Conservation (phyloP, 2,329 filamentous ascomycete species). For the Penicillium sclerotigenum region DNA sequence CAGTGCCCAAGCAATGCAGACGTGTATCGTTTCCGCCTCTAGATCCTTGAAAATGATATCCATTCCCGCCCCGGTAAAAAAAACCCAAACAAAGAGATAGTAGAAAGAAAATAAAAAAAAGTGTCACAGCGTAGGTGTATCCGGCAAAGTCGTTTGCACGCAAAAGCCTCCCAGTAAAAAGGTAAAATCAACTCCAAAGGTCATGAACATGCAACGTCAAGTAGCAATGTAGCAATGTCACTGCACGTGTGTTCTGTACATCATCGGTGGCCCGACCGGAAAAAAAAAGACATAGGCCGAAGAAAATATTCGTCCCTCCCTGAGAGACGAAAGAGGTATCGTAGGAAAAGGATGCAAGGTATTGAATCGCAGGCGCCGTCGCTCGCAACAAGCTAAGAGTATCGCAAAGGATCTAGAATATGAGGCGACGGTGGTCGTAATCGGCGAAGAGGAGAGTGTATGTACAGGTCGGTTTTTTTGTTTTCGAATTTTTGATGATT, state of each 20-base stretch:
- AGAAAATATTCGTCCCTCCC: conserved; percentile 36
- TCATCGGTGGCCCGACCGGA: conserved; percentile 34
- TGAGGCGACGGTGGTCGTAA: conserved; percentile 35
- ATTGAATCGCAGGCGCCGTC: conserved; percentile 43
- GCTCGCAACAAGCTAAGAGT: conserved; percentile 40
- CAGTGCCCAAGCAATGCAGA: conserved; percentile 43
- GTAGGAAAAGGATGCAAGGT: conserved; percentile 34
- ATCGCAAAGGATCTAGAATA: conserved; percentile 35
- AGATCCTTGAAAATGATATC: conserved; percentile 38
- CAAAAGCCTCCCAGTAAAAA: conserved; percentile 23
- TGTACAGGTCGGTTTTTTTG: conserved; percentile 35
- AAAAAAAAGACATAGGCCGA: conserved; percentile 22
- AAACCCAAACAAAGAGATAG: conserved; percentile 28
- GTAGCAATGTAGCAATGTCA: conserved; percentile 36
- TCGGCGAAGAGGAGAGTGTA: conserved; percentile 30
- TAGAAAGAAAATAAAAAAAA: conserved; percentile 19
- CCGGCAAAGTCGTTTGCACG: conserved; percentile 29
- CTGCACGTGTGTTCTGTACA: conserved; percentile 40
- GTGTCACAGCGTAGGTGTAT: conserved; percentile 28
- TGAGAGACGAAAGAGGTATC: conserved; percentile 38
- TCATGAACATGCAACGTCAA: conserved; percentile 34
- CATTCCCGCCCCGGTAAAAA: conserved; percentile 32
- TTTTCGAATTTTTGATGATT: conserved; percentile 28
- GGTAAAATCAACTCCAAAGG: conserved; percentile 37
- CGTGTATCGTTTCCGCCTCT: conserved; percentile 47